phyloP scores from a whole-genome alignment of 768 basidiomycete species.

The Boletus vinaceobasis region DNA sequence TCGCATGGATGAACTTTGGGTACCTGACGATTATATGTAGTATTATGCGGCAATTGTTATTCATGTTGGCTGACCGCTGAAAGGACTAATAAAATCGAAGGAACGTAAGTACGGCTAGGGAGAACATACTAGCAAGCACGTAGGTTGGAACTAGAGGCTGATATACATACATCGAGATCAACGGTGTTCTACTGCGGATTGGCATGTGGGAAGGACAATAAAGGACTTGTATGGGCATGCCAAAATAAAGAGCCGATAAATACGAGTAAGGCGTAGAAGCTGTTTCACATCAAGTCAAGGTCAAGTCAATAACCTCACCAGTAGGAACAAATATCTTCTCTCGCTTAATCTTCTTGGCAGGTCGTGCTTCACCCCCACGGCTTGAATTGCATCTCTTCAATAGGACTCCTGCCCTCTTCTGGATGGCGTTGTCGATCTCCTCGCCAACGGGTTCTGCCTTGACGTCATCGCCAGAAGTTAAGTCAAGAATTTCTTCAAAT shows the following conservation, averaged over 20 bases:
- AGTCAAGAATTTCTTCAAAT: conserved; percentile 20
- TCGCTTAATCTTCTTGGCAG: conserved; percentile 26
- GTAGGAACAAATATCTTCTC: conserved; percentile 14
- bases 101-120: background rate
- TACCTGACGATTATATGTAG: background rate
- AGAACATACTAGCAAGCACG: no score
- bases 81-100: background rate
- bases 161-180: background rate
- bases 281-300: conserved; percentile 24
- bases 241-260: background rate
- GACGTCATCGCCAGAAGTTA: conserved; percentile 10
- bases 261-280: background rate
- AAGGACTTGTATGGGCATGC: background rate
- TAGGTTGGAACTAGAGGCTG: no score
- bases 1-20: background rate
- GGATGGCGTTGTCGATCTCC: conserved; percentile 3
- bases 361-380: conserved; percentile 2
- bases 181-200: background rate
- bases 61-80: background rate
- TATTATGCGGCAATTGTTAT: background rate
- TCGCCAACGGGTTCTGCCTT: conserved; percentile 7
- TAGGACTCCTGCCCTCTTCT: background rate
- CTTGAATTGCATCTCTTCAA: conserved; percentile 4
- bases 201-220: background rate
- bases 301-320: conserved; percentile 32